A percentile compares a stretch with the other conserved stretches of the same genome.
Conservation (phyloP, 495 filamentous ascomycete genomes). For the Hyaloscypha hepaticicola region DNA sequence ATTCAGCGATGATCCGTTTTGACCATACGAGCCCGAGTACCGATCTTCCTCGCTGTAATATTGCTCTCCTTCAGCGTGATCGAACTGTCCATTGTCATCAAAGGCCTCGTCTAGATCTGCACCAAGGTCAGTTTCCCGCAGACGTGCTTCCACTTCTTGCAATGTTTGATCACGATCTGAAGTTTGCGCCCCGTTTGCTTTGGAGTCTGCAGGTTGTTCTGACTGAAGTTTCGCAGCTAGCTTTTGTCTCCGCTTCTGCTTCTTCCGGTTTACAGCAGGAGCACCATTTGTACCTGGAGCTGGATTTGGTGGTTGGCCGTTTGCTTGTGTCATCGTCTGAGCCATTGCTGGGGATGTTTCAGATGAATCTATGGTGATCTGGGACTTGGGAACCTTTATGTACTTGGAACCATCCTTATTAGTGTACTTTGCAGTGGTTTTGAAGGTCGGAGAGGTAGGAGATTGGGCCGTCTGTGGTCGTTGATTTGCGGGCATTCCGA, state of each 20-base stretch:
- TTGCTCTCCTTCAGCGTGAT: conserved; percentile 39
- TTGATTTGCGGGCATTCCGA: conserved; percentile 53
- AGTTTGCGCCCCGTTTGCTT: conserved; percentile 24
- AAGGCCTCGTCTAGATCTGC: conserved; percentile 26
- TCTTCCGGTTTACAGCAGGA: conserved; percentile 76
- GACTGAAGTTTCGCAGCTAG: conserved; percentile 70
- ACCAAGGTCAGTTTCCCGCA: conserved; percentile 29
- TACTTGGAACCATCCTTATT: conserved; percentile 70
- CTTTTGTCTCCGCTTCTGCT: conserved; percentile 82
- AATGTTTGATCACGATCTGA: conserved; percentile 19
- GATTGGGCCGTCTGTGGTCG: conserved; percentile 43
- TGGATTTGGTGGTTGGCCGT: conserved; percentile 25
- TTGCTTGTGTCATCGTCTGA: conserved; percentile 34
- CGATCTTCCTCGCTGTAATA: conserved; percentile 48
- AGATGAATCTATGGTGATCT: conserved; percentile 47
- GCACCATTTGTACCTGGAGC: conserved; percentile 27
- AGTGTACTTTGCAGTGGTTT: conserved; percentile 54
- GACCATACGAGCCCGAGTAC: conserved; percentile 43
- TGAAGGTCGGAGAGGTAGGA: conserved; percentile 40
- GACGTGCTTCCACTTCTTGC: conserved; percentile 29
- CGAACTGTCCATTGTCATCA: conserved; percentile 27
- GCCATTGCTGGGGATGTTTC: conserved; percentile 45
- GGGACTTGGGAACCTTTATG: conserved; percentile 63
- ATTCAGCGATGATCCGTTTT: conserved; percentile 29
- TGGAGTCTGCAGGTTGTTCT: conserved; percentile 32